These are phyloP conservation scores for Fusarium praegraminearum DNA, from an alignment of 2,329 filamentous ascomycete species.

Conservation along the genomic window DNA sequence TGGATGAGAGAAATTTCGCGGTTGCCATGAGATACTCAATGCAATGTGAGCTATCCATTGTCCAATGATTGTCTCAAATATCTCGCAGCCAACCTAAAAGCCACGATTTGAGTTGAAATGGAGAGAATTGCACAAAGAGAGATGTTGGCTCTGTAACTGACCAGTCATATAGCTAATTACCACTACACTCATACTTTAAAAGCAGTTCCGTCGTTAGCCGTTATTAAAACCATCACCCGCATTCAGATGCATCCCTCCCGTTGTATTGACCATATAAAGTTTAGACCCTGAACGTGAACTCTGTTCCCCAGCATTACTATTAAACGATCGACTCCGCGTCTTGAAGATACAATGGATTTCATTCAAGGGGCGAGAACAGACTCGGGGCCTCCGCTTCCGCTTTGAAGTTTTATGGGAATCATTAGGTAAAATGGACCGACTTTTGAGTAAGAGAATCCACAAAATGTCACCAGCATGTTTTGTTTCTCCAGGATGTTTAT, in stretches of 20 bases:
- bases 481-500: neutral
- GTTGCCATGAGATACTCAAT: neutral
- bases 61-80: neutral
- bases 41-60: neutral
- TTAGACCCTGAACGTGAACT: conserved; percentile 3
- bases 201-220: neutral
- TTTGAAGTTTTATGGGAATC: neutral
- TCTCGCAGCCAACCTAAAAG: neutral
- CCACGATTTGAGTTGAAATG: neutral
- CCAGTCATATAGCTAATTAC: neutral
- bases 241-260: neutral
- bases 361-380: conserved; percentile 25
- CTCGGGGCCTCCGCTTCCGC: conserved; percentile 33
- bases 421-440: conserved; percentile 46
- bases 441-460: conserved; percentile 46
- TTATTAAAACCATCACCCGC: neutral
- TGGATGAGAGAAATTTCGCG: neutral
- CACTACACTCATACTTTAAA: neutral
- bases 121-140: neutral
- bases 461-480: conserved; percentile 25
- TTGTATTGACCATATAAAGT: conserved; percentile 4
- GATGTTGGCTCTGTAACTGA: neutral
- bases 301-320: neutral
- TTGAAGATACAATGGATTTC: neutral
- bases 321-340: conserved; percentile 2